Base-by-base conservation (phyloP, 805 yeast species). In the Clavispora santaluciae region DNA sequence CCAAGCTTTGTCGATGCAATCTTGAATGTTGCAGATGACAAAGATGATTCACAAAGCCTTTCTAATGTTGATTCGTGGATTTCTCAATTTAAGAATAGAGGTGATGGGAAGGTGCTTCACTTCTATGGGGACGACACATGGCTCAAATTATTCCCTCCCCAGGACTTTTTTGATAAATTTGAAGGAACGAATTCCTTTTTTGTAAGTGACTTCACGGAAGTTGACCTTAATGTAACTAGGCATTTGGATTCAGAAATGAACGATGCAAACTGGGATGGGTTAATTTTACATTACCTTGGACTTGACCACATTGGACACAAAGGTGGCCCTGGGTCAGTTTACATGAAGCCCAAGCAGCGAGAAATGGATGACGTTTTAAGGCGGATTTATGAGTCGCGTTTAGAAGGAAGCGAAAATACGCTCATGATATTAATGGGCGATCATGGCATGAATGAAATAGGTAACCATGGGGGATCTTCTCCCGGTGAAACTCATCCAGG, bases 71-170 rank as follows among this genome's bases (percentile, higher is more conserved):
- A 93, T 58, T 84, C 93, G 22, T 89, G 97, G 96, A 59, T 90
- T 8, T 70, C 70, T 25, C 98, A 93, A 56, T 70, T 89, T 62
- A 44, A 39, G 15, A 45, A 49, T 20, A 38, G 48, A 18, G 61
- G 61, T 22, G 60, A 59, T 22, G 49, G 46, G 21, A 72, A 72
- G 56, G 68, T 55, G 16, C 66, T 93, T 22, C 84, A 89, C 56
- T 86, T 93, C 76, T 91, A 76, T 66, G 99, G 99, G 23, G 99
- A 93, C 61, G 99, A 93, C 57, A 93, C 99, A 1, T 93, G 99
- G 99, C 62, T 90, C 46, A 90, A 88, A 56, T 69, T 93, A 36
- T 93, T 90, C 50, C 96, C 96, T 0, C 57, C 56, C 6, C 50
- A 41, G 5, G 61, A 61, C 7, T 72, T 72, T 48, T 90, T 91